Evolutionary conservation across 805 yeast genomes (phyloP).

Genomic region (Candida quercuum): DNA sequence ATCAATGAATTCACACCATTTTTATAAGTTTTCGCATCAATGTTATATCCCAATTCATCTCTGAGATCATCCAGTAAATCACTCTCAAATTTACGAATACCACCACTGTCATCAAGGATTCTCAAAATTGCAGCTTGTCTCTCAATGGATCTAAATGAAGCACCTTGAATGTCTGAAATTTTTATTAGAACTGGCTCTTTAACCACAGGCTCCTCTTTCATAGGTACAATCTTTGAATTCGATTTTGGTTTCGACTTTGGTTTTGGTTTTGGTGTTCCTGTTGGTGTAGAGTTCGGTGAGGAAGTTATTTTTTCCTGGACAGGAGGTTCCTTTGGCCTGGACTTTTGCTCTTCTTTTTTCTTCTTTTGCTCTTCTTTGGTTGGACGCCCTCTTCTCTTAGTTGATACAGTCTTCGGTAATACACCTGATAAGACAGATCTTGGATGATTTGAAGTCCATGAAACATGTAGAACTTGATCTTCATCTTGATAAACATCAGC

Average conservation of each 20-base stretch:
- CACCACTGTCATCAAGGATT: conserved; percentile 37
- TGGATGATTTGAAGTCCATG: conserved; percentile 13
- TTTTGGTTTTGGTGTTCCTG: conserved; percentile 1
- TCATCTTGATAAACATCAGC: conserved; percentile 4
- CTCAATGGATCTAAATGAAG: conserved; percentile 38
- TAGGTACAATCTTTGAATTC: too few relatives aligned
- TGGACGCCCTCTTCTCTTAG: not conserved
- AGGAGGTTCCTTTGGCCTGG: conserved; percentile 6
- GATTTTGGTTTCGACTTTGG: too few relatives aligned
- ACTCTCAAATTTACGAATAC: conserved; percentile 39
- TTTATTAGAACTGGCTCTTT: conserved; percentile 3
- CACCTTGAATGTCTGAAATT: conserved; percentile 31
- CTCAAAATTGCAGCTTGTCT: conserved; percentile 39
- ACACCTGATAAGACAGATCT: not conserved
- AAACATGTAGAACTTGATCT: conserved; percentile 4
- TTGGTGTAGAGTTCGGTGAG: too few relatives aligned
- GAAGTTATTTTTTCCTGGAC: too few relatives aligned
- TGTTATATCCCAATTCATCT: conserved; percentile 33
- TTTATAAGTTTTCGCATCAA: conserved; percentile 51
- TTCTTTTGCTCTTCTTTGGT: conserved; percentile 23
- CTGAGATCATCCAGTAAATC: conserved; percentile 36
- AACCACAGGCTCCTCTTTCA: not conserved
- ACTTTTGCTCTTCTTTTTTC: conserved; percentile 16
- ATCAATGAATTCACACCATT: conserved; percentile 37
- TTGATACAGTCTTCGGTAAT: not conserved